phyloP scores from a whole-genome alignment of 2,329 filamentous ascomycete species.

The Aspergillus flavus region DNA sequence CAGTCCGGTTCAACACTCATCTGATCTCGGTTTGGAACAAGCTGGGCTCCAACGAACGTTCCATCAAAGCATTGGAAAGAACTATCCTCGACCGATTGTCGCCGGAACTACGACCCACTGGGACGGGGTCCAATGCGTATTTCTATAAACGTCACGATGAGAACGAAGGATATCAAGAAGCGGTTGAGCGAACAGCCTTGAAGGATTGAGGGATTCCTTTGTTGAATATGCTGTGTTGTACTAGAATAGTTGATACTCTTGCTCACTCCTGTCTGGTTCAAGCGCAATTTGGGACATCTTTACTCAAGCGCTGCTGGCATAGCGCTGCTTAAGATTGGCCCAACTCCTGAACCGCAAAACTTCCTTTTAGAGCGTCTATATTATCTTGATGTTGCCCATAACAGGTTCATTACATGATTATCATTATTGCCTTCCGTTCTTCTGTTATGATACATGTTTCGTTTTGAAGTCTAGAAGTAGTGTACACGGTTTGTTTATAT shows the following conservation, averaged over 20 bases:
- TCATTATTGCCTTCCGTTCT: neutral
- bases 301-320: neutral
- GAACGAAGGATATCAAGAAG: slow-evolving; percentile 75
- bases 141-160: slow-evolving; percentile 89
- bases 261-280: neutral
- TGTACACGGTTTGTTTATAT: slow-evolving; percentile 7
- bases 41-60: slow-evolving; percentile 76
- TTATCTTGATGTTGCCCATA: neutral
- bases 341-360: neutral
- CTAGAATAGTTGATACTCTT: neutral
- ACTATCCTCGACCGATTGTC: slow-evolving; percentile 75
- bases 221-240: neutral
- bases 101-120: slow-evolving; percentile 70
- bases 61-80: slow-evolving; percentile 72
- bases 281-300: neutral
- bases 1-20: slow-evolving; percentile 84
- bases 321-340: neutral
- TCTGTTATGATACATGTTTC: neutral
- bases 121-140: slow-evolving; percentile 45
- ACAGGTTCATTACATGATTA: neutral
- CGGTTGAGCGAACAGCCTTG: slow-evolving; percentile 14
- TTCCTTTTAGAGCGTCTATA: neutral
- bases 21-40: slow-evolving; percentile 94
- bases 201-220: neutral
- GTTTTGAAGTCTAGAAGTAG: neutral